These are phyloP conservation scores for Microcyclospora tardicrescens DNA, from an alignment of 2,329 filamentous ascomycete species.

Conservation along the genomic window DNA sequence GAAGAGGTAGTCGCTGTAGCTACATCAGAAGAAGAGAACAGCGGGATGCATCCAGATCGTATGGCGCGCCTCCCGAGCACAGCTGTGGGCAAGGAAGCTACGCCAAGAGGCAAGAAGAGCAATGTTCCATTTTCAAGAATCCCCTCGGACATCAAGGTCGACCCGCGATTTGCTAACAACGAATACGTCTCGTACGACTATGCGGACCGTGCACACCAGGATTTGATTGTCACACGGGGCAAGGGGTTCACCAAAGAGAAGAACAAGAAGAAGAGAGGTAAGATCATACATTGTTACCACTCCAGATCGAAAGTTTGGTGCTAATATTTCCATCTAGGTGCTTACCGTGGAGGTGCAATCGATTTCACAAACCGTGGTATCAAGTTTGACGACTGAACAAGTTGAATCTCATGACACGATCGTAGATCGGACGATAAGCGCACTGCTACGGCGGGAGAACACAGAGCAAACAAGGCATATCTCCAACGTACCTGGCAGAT, in stretches of 20 bases:
- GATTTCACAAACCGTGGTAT: constrained; percentile 75
- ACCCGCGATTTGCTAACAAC: constrained; percentile 62
- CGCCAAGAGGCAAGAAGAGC: constrained; percentile 36
- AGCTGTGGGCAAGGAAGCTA: constrained; percentile 4
- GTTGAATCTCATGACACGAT: too few species aligned
- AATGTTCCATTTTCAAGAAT: constrained; percentile 68
- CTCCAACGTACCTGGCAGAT: too few species aligned
- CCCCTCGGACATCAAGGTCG: constrained; percentile 53
- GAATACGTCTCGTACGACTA: constrained; percentile 75
- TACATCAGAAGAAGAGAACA: constrained; percentile 22
- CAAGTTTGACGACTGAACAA: constrained; percentile 72
- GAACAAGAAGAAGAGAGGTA: constrained; percentile 57
- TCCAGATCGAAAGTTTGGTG: constrained; percentile 13
- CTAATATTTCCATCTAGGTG: constrained; percentile 60
- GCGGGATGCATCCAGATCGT: not conserved
- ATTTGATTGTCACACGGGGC: constrained; percentile 80
- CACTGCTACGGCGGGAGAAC: too few species aligned
- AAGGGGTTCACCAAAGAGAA: constrained; percentile 99
- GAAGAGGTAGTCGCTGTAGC: constrained; percentile 12
- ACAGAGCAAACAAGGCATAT: too few species aligned
- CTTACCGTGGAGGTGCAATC: constrained; percentile 78
- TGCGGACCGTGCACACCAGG: constrained; percentile 74
- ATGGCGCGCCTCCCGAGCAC: constrained; percentile 5
- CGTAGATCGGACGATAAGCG: too few species aligned
- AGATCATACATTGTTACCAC: constrained; percentile 3